Evolutionary conservation across 2,329 filamentous ascomycete species (phyloP), one percentile per base, ranked within the genome.

Genomic region (Neofusicoccum sp.): DNA sequence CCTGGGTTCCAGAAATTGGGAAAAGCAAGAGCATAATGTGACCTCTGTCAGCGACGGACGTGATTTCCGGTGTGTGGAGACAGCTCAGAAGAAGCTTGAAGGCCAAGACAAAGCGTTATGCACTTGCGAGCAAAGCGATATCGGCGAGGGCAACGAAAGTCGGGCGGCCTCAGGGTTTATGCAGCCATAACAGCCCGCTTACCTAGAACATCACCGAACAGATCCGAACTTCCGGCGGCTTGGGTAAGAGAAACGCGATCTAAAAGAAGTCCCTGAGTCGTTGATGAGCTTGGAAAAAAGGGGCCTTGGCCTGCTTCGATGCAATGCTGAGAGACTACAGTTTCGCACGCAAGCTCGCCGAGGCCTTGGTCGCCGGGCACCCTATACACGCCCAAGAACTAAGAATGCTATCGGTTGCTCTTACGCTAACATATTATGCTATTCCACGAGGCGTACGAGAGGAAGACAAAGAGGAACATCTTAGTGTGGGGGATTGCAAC

Each of bases 161-260:
- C 33, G 1, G 48, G 9, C 11, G 33, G 9, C 20, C 20, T 53
- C 48, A 38, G 20, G 33, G 33, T 53, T 34, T 36, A 7, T 1
- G 8, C n/a, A 48, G 31, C 31, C 47, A 20, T 26, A 24, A 16
- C 1, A 3, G 6, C 24, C 9, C 9, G n/a, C 24, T 14, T 14
- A 33, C 47, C 14, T 36, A 41, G 36, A 54, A 31, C 49, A 54
- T 54, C 49, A 9, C 49, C 49, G 49, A 54, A 54, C 4, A 16
- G 49, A 54, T 54, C 49, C 49, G 49, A 54, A 54, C 9, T 54
- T 30, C 34, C 49, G n/a, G 49, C 49, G 49, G n/a, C 49, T 16
- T 41, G 34, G 34, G 31, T 36, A 11, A 54, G 26, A 51, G 31
- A 28, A 51, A 51, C 33, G 38, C 12, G 49, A 54, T 54, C 49